Base-by-base conservation (phyloP, 164 flowering plant species). In the Stephania yunnanensis region DNA sequence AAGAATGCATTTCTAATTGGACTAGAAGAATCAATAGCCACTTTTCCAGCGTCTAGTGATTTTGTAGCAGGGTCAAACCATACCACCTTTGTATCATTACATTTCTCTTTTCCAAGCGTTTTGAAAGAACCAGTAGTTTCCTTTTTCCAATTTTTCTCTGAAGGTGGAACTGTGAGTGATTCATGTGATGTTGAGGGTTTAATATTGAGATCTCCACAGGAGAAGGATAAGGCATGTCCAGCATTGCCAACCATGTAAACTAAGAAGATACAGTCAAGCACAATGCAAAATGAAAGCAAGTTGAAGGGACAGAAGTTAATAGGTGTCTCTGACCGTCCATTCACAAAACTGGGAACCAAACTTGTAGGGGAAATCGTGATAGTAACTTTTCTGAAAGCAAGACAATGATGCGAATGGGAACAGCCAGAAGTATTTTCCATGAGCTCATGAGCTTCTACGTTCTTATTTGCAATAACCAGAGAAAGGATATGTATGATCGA, bases 41-140 rank as follows among this genome's bases (percentile, higher is more conserved):
- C 67, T 75, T 66, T 71, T 69, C 83, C 82, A 63, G 80, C 65
- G 68, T 65, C 67, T 20, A 30, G 46, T 75, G 81, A 80, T 48
- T 76, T 71, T 68, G 77, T 71, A 46, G 90, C 91, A 73, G 94
- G 93, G 78, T 88, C 92, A 74, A 82, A 76, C 89, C 88, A 86
- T 42, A 92, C 15, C 72, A 77, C 75, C 69, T 79, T 77, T 42
- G 75, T 50, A 55, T 81, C 80, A 71, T 70, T 31, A 70, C 8
- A 19, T 67, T 69, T 74, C 72, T 70, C 82, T 70, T 71, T 76
- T 78, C 45, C 63, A 58, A 71, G 71, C 78, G 80, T 80, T 77
- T 78, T 76, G 2, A 69, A 65, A 73, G 69, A 52, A 30, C 50
- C 69, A 52, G 15, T 50, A 66, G 25, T 53, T 29, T 74, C 75